Evolutionary conservation across 164 flowering plant genomes (phyloP), one percentile per base, ranked within the genome.

Genomic region (Nymphaea colorata): DNA sequence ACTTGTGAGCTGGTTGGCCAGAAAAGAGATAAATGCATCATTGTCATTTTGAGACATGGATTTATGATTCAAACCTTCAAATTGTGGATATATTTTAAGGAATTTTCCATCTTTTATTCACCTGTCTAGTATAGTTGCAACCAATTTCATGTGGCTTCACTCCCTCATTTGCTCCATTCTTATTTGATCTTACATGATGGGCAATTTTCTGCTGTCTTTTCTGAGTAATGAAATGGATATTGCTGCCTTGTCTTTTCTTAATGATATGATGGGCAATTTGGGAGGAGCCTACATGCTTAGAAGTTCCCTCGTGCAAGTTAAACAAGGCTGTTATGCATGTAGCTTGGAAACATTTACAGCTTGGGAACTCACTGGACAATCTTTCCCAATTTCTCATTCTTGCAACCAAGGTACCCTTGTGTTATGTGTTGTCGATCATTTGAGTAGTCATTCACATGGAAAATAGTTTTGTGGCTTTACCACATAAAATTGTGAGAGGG

Each of bases 281-380:
- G 98, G 98, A 91, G 77, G 93, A 88, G 64, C 82, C 83, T 67
- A 85, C 92, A 45, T 86, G 92, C 78, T 76, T 81, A 77, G 94
- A 86, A 73, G 68, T 77, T 18, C 81, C 88, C 44, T 94, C 86
- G 44, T 89, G 96, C 83, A 72, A 77, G 78, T 70, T 89, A 72
- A 88, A 92, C 83, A 84, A 80, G 71, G 70, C 83, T 72, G 78
- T 89, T 60, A 63, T 92, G 72, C 77, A 74, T 55, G 83, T 84
- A 43, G 89, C 89, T 70, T 68, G 74, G 66, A 89, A 81, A 66
- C 81, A 71, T 74, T 62, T 87, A 12, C 83, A 76, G 64, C 71
- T 71, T 53, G 82, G 42, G 3, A 17, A 77, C 67, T 64, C 71
- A 36, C 73, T 85, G 17, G 78, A 73, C 47, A 79, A 84, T 73